Evolutionary conservation across 768 basidiomycete species (phyloP), one percentile per base, ranked within the genome.

Genomic region (Amyloporia xantha): DNA sequence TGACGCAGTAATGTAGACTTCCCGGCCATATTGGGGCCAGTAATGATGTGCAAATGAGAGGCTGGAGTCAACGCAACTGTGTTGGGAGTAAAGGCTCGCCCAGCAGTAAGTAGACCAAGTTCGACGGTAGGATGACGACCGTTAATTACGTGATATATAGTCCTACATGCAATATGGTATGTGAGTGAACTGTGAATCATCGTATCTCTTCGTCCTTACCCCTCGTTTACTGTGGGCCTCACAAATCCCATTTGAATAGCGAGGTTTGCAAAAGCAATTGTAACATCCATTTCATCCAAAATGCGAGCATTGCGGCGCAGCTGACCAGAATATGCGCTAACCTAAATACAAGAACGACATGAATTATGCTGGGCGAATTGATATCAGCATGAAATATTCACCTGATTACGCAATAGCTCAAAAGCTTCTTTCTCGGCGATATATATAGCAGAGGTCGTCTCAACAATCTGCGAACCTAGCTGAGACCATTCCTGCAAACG

Each of bases 101-200:
- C 85, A 1, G 79, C 71, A 0, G 73, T 73, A 37, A 92, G 69
- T 3, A 98, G 74, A 12, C 91, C 91, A 4, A 91, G 74, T 68
- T 97, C 95, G 10, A 98, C 94, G 1, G 91, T 85, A 0, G 93
- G 92, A 70, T 98, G 94, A 21, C 94, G 82, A 15, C 92, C 94
- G 56, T 89, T 81, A 7, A 69, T 67, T 25, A 96, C 82, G 10
- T 82, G 65, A 57, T 87, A 86, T 0, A 75, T 72, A 46, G 70
- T 66, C 17, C 82, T 83, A 42, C 21, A 44, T 11, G n/a, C n/a
- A n/a, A n/a, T n/a, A n/a, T n/a, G n/a, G n/a, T n/a, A n/a, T n/a
- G n/a, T n/a, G n/a, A n/a, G n/a, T n/a, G 19, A 47, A n/a, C 39
- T 28, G 12, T 26, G 13, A 28, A 15, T 15, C 3, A 24, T 15